Evolutionary conservation across 148 eudicot genomes (phyloP).

Genomic region (Simmondsia chinensis): DNA sequence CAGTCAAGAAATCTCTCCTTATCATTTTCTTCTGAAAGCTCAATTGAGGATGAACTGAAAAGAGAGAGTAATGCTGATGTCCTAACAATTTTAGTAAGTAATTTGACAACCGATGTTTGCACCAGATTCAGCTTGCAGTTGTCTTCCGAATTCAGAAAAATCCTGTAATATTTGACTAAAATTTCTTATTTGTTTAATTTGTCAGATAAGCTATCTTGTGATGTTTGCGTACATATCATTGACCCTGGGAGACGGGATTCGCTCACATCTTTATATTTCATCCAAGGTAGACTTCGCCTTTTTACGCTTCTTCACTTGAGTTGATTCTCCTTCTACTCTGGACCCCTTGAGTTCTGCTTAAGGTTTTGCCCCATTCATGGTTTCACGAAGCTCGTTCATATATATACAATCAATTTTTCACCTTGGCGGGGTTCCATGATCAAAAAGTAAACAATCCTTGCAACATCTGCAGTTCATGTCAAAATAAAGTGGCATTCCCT

Average conservation of each 20-base stretch:
- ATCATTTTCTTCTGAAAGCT: slow-evolving; percentile 61
- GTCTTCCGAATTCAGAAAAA: no score
- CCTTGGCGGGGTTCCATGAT: no score
- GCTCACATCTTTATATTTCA: slow-evolving; percentile 36
- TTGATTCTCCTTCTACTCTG: no score
- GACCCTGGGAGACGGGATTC: slow-evolving; percentile 44
- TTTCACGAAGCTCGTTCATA: no score
- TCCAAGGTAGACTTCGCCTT: slow-evolving; percentile 35
- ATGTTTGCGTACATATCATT: slow-evolving; percentile 60
- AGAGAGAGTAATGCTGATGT: slow-evolving; percentile 65
- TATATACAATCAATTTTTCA: no score
- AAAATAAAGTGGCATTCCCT: no score
- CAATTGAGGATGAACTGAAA: slow-evolving; percentile 56
- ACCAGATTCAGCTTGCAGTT: no score
- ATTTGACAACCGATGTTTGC: not conserved
- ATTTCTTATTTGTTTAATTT: slow-evolving; percentile 4
- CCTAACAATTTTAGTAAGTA: slow-evolving; percentile 43
- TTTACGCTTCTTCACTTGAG: no score
- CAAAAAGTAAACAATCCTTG: no score
- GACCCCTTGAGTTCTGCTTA: no score
- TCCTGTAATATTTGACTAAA: not conserved
- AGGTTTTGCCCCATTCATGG: no score
- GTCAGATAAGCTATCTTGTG: slow-evolving; percentile 65
- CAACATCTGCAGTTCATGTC: no score
- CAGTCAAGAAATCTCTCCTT: slow-evolving; percentile 45